phyloP scores from a whole-genome alignment of 1,139 yeast species.

The Yamadazyma conglobata region DNA sequence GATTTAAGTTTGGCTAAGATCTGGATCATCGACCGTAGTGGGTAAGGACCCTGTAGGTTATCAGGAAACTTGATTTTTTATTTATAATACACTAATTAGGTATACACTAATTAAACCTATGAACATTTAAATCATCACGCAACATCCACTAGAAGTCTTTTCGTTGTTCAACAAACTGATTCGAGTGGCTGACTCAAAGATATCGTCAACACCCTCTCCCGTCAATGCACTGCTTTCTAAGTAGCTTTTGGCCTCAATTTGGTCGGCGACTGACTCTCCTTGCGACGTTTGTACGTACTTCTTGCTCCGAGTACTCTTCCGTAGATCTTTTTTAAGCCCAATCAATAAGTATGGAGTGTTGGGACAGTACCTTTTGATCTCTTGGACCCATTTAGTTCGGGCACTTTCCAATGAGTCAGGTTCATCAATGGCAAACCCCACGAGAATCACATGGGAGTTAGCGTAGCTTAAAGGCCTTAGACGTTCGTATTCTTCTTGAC shows the following conservation, averaged over 20 bases:
- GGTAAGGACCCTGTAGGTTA: too few species aligned
- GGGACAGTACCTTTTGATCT: constrained; percentile 66
- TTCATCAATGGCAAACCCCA: constrained; percentile 68
- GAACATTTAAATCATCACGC: constrained; percentile 33
- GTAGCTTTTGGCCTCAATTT: constrained; percentile 67
- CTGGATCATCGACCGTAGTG: too few species aligned
- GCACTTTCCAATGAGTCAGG: constrained; percentile 72
- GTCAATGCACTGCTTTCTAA: constrained; percentile 75
- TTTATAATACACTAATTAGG: neutral
- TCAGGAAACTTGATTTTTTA: neutral
- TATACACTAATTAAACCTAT: too few species aligned
- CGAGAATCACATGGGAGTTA: constrained; percentile 68
- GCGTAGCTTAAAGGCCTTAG: constrained; percentile 79
- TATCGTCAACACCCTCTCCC: constrained; percentile 81
- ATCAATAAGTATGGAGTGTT: constrained; percentile 62
- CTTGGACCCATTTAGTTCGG: constrained; percentile 68
- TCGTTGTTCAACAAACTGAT: constrained; percentile 49
- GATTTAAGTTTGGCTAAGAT: too few species aligned
- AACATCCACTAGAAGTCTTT: constrained; percentile 29
- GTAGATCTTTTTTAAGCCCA: constrained; percentile 67
- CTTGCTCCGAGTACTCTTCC: constrained; percentile 34
- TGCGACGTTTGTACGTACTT: constrained; percentile 49
- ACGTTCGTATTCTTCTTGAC: constrained; percentile 87
- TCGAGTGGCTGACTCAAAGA: constrained; percentile 73
- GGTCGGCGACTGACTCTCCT: constrained; percentile 58